These are phyloP conservation scores for Sicyos edulis DNA, from an alignment of 306 rosid genomes.

Conservation along the genomic window DNA sequence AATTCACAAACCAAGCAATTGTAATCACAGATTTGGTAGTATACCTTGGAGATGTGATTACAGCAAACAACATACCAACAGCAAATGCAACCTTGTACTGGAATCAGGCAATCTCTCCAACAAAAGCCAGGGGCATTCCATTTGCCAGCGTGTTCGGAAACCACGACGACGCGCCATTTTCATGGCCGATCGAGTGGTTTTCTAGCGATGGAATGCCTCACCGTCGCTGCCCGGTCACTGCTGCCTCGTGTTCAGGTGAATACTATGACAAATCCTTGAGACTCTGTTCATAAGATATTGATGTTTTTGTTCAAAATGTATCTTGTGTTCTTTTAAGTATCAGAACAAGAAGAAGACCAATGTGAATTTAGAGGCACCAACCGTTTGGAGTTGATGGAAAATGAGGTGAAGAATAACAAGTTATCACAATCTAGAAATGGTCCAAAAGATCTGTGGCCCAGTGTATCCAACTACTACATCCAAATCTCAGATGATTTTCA, in stretches of 20 bases:
- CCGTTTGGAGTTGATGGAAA: slow-evolving; percentile 50
- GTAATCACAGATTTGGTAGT: slow-evolving; percentile 63
- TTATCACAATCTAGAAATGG: slow-evolving; percentile 52
- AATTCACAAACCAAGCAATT: background rate
- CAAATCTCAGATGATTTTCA: slow-evolving; percentile 38
- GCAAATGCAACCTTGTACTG: slow-evolving; percentile 72
- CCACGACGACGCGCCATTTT: slow-evolving; percentile 78
- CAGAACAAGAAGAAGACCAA: slow-evolving; percentile 33
- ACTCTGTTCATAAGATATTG: slow-evolving; percentile 2
- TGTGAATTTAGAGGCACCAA: slow-evolving; percentile 70
- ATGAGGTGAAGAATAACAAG: slow-evolving; percentile 37
- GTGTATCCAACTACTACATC: slow-evolving; percentile 69
- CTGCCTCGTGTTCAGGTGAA: slow-evolving; percentile 46
- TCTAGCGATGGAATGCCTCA: slow-evolving; percentile 59
- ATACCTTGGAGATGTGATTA: slow-evolving; percentile 78
- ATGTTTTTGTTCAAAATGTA: background rate
- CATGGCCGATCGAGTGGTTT: slow-evolving; percentile 83
- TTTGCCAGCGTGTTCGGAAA: slow-evolving; percentile 81
- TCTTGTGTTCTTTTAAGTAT: background rate
- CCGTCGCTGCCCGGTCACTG: slow-evolving; percentile 34
- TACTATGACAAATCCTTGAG: background rate
- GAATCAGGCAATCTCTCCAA: slow-evolving; percentile 68
- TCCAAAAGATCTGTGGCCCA: slow-evolving; percentile 71
- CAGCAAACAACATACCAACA: slow-evolving; percentile 69
- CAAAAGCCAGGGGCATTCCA: slow-evolving; percentile 60